Base-by-base conservation (phyloP, 306 rosid species). In the Morella rubra region DNA sequence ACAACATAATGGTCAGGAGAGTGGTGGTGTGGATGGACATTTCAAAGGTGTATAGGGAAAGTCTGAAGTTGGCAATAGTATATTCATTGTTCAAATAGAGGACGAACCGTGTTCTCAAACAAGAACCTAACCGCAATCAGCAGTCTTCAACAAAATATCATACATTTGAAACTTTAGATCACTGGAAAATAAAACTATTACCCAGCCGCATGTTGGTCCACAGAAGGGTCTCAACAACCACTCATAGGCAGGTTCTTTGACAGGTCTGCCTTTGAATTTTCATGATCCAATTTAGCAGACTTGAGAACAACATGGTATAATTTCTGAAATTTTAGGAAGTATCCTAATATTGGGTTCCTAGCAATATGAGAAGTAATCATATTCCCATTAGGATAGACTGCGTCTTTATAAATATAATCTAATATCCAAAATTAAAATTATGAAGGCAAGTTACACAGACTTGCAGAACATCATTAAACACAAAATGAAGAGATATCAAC, bases 401-500 rank as follows among this genome's bases (percentile, higher is more conserved):
- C 3, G 54, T 50, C 54, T 50, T 50, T 18, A 50, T 50, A 50
- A 50, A 50, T 18, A 3, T 14, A n/a, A 52, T 52, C 12, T 12
- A 5, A 52, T 12, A 18, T 19, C 20, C 14, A 9, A 49, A 4
- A 49, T 12, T 49, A 49, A 9, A 49, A 49, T 0, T 15, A 49
- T 49, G 53, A 49, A 49, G 16, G 5, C 53, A 9, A 49, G 16
- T 15, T 12, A 49, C 16, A 3, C 53, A 49, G 53, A 49, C 53
- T 49, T 5, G 16, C 53, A 49, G 15, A 49, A 49, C 53, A 12
- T 49, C 53, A 49, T 49, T 15, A 49, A 49, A 49, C 53, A 49
- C 52, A 76, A 51, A 62, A 44, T 32, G 53, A 49, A 71, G 68
- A 42, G 58, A 73, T 80, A 74, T 44, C 15, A 56, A 15, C 71